phyloP scores from a whole-genome alignment of 805 yeast genomes.

The Candida hispaniensis region DNA sequence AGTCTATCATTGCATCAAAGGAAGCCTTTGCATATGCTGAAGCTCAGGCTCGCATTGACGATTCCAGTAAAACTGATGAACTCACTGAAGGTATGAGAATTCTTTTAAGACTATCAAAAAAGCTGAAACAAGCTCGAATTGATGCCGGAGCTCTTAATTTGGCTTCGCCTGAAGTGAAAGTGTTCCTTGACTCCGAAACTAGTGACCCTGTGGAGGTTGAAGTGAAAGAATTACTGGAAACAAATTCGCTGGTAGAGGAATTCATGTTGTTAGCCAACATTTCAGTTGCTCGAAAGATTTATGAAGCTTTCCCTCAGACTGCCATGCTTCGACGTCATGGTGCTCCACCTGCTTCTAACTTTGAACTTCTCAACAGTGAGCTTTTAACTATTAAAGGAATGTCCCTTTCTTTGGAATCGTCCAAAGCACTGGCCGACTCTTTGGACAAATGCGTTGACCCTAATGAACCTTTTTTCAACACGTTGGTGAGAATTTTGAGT shows the following conservation, averaged over 20 bases:
- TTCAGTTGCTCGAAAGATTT: conserved; percentile 87
- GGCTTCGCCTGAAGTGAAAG: conserved; percentile 97
- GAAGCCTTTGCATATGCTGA: conserved; percentile 91
- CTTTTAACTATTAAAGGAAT: conserved; percentile 67
- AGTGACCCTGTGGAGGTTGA: conserved; percentile 95
- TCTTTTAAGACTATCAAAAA: conserved; percentile 66
- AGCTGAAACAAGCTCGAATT: conserved; percentile 71
- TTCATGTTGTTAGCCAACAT: conserved; percentile 97
- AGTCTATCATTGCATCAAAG: conserved; percentile 80
- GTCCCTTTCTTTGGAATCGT: conserved; percentile 68
- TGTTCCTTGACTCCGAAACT: conserved; percentile 93
- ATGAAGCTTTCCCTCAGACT: conserved; percentile 89
- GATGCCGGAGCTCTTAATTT: conserved; percentile 94
- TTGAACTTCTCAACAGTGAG: conserved; percentile 83
- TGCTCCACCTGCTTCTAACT: conserved; percentile 91
- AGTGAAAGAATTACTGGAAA: conserved; percentile 73
- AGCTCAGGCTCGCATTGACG: conserved; percentile 90
- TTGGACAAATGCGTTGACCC: conserved; percentile 79
- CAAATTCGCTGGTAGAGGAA: conserved; percentile 94
- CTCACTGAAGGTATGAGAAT: conserved; percentile 84
- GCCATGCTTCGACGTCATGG: conserved; percentile 98
- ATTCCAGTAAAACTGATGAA: conserved; percentile 61
- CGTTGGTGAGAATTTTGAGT: conserved; percentile 88
- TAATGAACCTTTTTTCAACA: conserved; percentile 82
- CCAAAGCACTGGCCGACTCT: conserved; percentile 87